Evolutionary conservation across 2,329 filamentous ascomycete genomes (phyloP).

Genomic region (Colletotrichum sp.): DNA sequence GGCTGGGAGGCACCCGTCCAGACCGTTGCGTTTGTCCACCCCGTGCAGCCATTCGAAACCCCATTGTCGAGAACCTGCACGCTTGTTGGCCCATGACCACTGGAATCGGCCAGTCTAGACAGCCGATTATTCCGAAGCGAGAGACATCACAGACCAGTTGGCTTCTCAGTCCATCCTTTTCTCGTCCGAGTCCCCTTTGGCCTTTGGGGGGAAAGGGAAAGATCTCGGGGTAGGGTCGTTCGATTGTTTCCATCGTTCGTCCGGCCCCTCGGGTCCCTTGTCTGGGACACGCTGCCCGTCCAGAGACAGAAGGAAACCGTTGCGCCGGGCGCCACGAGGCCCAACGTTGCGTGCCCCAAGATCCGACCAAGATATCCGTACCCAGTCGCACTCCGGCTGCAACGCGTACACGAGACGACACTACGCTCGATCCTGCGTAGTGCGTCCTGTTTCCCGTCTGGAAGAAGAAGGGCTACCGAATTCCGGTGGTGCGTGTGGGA

Average conservation of each 20-base stretch:
- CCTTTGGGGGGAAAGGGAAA: not conserved
- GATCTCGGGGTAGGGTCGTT: not conserved
- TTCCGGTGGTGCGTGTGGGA: not conserved
- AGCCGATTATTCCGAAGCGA: not conserved
- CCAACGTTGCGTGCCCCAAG: not conserved
- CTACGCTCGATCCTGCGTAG: not conserved
- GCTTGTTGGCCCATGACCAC: not conserved
- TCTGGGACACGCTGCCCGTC: not conserved
- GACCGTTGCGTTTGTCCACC: not conserved
- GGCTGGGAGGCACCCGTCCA: not conserved
- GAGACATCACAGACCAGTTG: not conserved
- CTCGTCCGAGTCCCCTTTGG: not conserved
- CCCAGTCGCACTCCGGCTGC: not conserved
- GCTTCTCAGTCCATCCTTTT: not conserved
- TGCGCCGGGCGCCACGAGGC: constrained; percentile 6
- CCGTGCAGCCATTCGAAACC: not conserved
- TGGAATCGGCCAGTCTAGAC: not conserved
- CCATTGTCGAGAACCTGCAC: not conserved
- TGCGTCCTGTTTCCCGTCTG: not conserved
- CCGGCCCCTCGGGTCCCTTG: not conserved
- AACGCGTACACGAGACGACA: not conserved
- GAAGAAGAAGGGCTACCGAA: not conserved
- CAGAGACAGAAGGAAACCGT: not conserved
- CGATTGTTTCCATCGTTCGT: not conserved
- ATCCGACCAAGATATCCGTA: constrained; percentile 1